Conservation (phyloP, 257 asterid species). For the Petunia secreta region DNA sequence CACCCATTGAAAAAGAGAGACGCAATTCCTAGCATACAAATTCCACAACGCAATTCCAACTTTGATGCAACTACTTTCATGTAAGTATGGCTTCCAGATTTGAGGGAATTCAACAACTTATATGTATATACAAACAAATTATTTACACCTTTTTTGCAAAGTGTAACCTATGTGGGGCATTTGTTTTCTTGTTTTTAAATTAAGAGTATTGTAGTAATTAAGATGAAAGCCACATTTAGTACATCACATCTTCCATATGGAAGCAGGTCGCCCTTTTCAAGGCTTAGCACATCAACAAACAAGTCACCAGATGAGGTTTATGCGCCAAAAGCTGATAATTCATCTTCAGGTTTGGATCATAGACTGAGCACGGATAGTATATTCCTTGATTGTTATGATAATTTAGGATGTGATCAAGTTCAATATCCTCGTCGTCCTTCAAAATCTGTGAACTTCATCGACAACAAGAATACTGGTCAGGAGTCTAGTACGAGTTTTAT, state of each 20-base stretch:
- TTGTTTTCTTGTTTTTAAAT: too few species aligned
- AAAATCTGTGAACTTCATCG: background rate
- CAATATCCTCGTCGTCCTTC: background rate
- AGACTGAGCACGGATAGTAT: constrained; percentile 15
- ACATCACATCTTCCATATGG: background rate
- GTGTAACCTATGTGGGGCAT: too few species aligned
- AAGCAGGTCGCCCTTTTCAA: constrained; percentile 7
- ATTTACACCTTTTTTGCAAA: too few species aligned
- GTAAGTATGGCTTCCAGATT: background rate
- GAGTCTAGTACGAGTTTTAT: background rate
- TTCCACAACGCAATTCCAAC: constrained; percentile 1
- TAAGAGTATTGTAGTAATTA: too few species aligned
- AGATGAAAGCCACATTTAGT: background rate
- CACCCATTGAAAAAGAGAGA: constrained; percentile 24
- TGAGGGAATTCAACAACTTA: background rate
- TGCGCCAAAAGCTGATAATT: background rate
- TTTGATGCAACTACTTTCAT: constrained; percentile 19
- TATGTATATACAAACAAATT: background rate
- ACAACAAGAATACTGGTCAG: background rate
- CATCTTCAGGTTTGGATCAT: background rate
- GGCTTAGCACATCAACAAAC: background rate
- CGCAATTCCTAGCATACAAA: background rate
- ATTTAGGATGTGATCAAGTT: constrained; percentile 3
- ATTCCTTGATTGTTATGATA: constrained; percentile 18
- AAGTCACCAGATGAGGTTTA: background rate